Evolutionary conservation across 148 eudicot genomes (phyloP), one percentile per base, ranked within the genome.

Genomic region (Vaccinium vitisidaea): DNA sequence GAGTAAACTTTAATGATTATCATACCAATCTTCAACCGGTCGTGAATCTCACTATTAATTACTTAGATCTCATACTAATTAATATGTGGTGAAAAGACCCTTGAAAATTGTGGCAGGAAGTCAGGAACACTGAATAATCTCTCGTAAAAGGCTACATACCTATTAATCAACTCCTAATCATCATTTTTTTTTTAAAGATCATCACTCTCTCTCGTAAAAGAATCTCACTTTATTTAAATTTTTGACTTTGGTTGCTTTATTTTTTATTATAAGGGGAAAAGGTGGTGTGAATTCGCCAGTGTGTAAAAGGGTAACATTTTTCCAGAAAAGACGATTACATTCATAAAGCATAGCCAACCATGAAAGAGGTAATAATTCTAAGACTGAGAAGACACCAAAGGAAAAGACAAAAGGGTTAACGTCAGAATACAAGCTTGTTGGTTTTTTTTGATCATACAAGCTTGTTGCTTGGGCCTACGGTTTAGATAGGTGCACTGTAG

Each of bases 381-480:
- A 52, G 63, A 69, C 74, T 56, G 46, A 80, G 82, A 87, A 84
- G 87, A 70, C 55, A 86, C 88, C 91, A 88, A 88, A 84, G 87
- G 88, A 91, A 86, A 86, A 84, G 93, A 91, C 93, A 91, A 91
- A 91, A 43, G 46, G 27, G 78, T 82, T 83, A 84, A 89, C 88
- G 88, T 86, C 90, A 86, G 86, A 86, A 19, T 18, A 59, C 79
- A 88, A 84, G 83, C 86, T 74, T 87, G 86, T 78, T 85, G 87
- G 59, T 18, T 15, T 56, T 43, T 43, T 43, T 43, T 43, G 6
- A 43, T 43, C 46, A 43, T 53, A 53, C 77, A 88, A 84, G 82
- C 86, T 71, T 87, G 86, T 77, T 84, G 86, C 81, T 84, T 82
- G 84, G 81, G 85, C n/a, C 69, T 85, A 83, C 87, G 83, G 89